Conservation (phyloP, 495 filamentous ascomycete genomes). For the Talaromyces liani region DNA sequence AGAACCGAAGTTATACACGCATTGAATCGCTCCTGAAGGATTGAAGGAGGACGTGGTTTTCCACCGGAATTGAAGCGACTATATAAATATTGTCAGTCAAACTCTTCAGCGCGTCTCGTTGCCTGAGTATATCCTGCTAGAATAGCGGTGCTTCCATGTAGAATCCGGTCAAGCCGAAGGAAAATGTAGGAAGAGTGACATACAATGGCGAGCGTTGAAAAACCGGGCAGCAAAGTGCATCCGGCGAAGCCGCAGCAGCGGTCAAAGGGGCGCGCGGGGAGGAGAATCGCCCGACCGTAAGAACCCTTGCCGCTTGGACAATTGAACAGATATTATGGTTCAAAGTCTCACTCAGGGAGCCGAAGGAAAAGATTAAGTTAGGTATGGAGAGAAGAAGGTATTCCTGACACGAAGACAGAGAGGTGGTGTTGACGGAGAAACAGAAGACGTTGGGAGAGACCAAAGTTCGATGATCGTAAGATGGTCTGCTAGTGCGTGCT, state of each 20-base stretch:
- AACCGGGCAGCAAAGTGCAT: slow-evolving; percentile 2
- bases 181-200: not conserved
- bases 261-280: slow-evolving; percentile 6
- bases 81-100: not conserved
- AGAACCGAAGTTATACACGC: not conserved
- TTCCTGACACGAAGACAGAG: slow-evolving; percentile 8
- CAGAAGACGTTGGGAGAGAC: not conserved
- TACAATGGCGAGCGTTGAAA: not conserved
- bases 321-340: not conserved
- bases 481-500: not conserved
- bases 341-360: not conserved
- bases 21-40: not conserved
- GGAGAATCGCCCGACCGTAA: slow-evolving; percentile 5
- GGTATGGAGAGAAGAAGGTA: not conserved
- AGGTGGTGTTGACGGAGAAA: not conserved
- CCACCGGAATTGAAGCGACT: not conserved
- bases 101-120: not conserved
- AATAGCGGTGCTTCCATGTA: not conserved
- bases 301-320: slow-evolving; percentile 3
- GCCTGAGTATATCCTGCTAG: not conserved
- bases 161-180: not conserved
- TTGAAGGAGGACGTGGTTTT: not conserved
- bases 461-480: not conserved
- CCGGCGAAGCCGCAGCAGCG: slow-evolving; percentile 6
- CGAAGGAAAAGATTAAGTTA: not conserved